Percentiles rank a stretch among this genome's conserved stretches.
These are phyloP conservation scores for Nyctanthes arbortristis DNA, from an alignment of 257 asterid species.

Conservation along the genomic window DNA sequence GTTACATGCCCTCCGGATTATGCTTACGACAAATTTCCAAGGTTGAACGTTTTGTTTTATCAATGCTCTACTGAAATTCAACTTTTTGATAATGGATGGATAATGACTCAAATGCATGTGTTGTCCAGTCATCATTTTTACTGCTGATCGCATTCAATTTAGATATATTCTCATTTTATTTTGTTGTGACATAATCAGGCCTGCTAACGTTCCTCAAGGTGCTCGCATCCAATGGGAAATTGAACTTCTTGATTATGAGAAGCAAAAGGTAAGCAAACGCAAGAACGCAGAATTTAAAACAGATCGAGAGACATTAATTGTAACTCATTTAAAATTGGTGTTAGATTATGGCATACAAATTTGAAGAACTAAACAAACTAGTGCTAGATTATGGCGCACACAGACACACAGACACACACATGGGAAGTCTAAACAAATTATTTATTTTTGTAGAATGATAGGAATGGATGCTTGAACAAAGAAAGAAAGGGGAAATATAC, in stretches of 20 bases:
- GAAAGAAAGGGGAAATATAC: not conserved
- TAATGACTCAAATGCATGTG: not conserved
- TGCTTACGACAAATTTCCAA: slow-evolving; percentile 93
- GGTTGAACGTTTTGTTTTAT: slow-evolving; percentile 41
- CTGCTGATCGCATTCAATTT: slow-evolving; percentile 8
- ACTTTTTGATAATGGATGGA: not conserved
- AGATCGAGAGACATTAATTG: not conserved
- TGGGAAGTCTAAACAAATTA: not conserved
- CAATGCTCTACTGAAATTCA: slow-evolving; percentile 11
- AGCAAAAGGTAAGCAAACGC: slow-evolving; percentile 64
- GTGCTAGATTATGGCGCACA: not conserved
- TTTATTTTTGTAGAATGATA: not conserved
- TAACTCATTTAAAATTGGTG: not conserved
- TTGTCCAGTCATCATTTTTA: slow-evolving; percentile 7
- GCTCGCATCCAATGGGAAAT: slow-evolving; percentile 89
- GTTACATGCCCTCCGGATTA: slow-evolving; percentile 96
- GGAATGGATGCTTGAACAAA: not conserved
- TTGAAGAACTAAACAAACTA: not conserved
- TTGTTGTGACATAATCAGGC: slow-evolving; percentile 46
- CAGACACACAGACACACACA: not conserved
- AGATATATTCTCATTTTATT: slow-evolving; percentile 14
- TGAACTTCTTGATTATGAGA: slow-evolving; percentile 95
- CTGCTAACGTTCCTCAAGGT: slow-evolving; percentile 81
- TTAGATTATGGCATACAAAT: not conserved
- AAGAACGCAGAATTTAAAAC: slow-evolving; percentile 2